Evolutionary conservation across 352 stramenopile genomes (phyloP).

Genomic region (Phytophthora podocarpi): DNA sequence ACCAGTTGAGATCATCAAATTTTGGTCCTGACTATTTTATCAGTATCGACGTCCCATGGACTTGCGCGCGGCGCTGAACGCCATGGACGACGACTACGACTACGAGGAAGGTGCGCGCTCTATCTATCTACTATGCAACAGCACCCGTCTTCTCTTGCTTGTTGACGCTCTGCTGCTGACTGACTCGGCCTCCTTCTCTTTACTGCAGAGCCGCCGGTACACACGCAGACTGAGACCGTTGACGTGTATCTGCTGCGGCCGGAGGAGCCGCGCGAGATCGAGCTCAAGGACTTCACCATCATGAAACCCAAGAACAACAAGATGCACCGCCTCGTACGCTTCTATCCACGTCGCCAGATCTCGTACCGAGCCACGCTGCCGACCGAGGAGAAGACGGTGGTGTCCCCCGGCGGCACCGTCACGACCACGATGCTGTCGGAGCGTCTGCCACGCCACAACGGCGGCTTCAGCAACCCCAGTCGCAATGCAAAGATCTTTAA

Average conservation of each 20-base stretch:
- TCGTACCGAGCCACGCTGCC: slow-evolving; percentile 67
- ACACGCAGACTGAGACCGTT: slow-evolving; percentile 59
- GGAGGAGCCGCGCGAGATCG: slow-evolving; percentile 62
- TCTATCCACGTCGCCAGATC: slow-evolving; percentile 73
- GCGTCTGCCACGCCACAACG: slow-evolving; percentile 62
- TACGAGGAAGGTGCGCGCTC: slow-evolving; percentile 21
- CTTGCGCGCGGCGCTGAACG: slow-evolving; percentile 30
- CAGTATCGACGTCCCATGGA: slow-evolving; percentile 11
- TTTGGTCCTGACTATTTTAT: neutral
- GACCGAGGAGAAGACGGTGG: slow-evolving; percentile 61
- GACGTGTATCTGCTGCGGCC: slow-evolving; percentile 77
- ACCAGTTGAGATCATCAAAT: no score
- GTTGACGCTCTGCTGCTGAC: neutral
- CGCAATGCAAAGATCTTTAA: slow-evolving; percentile 72
- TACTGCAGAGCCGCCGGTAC: slow-evolving; percentile 15
- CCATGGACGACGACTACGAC: slow-evolving; percentile 28
- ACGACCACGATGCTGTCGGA: slow-evolving; percentile 51
- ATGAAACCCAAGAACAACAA: slow-evolving; percentile 85
- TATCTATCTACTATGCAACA: neutral
- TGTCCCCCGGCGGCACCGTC: slow-evolving; percentile 55
- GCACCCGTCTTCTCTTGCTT: neutral
- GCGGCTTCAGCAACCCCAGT: slow-evolving; percentile 76
- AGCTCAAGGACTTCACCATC: slow-evolving; percentile 84
- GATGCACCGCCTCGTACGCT: slow-evolving; percentile 71
- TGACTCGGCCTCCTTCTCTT: neutral